Conservation (phyloP, 2,329 filamentous ascomycete species). For the Bipolaris sorokiniana region DNA sequence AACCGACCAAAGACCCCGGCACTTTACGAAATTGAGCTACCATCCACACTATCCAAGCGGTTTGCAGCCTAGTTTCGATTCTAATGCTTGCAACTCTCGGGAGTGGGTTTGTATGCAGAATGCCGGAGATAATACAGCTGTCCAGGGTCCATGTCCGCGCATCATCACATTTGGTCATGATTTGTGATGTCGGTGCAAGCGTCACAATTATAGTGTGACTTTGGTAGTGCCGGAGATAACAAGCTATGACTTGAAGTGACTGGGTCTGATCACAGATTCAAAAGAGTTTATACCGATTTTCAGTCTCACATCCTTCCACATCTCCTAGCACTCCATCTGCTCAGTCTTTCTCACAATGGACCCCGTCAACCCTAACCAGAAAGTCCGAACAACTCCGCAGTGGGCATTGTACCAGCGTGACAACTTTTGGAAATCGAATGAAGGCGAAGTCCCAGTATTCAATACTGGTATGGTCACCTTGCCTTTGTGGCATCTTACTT, state of each 20-base stretch:
- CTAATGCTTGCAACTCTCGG: background rate
- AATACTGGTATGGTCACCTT: slow-evolving; percentile 54
- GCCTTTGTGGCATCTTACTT: background rate
- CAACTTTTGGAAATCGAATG: slow-evolving; percentile 61
- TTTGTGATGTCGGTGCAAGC: slow-evolving; percentile 7
- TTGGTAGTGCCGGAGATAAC: background rate
- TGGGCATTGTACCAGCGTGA: slow-evolving; percentile 63
- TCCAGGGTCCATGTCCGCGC: slow-evolving; percentile 10
- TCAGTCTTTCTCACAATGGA: slow-evolving; percentile 47
- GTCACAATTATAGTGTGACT: slow-evolving; percentile 14
- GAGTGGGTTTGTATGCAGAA: background rate
- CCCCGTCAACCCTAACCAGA: slow-evolving; percentile 59
- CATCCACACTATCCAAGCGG: background rate
- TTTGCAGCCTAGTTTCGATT: background rate
- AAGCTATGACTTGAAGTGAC: background rate
- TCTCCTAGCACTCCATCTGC: background rate
- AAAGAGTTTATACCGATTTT: background rate
- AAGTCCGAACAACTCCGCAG: slow-evolving; percentile 59
- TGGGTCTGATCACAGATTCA: background rate
- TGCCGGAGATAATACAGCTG: slow-evolving; percentile 11
- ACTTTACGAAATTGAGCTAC: background rate
- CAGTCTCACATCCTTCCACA: background rate
- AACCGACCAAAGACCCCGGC: no score
- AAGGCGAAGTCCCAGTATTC: slow-evolving; percentile 58
- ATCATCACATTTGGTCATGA: slow-evolving; percentile 18